A percentile compares a stretch with the other conserved stretches of the same genome.
Evolutionary conservation across 2,329 filamentous ascomycete species (phyloP).

Genomic region (Elsinoe arachidis): DNA sequence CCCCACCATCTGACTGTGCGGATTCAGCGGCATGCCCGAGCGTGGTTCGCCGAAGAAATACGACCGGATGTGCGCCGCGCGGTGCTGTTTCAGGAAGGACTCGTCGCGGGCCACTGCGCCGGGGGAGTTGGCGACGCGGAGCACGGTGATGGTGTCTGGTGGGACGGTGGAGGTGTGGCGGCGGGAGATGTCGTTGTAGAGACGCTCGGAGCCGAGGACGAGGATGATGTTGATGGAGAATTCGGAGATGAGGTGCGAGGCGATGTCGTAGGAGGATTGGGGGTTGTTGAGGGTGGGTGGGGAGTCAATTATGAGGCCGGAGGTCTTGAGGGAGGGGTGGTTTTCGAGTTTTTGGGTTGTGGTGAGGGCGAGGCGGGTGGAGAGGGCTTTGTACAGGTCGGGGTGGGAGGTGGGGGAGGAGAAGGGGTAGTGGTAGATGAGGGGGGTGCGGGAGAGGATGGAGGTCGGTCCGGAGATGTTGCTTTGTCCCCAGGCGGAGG

Average conservation of each 20-base stretch:
- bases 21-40: slow-evolving; percentile 59
- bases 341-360: slow-evolving; percentile 69
- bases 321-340: slow-evolving; percentile 59
- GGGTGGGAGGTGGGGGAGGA: slow-evolving; percentile 63
- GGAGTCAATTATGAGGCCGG: slow-evolving; percentile 81
- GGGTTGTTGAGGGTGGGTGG: slow-evolving; percentile 60
- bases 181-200: slow-evolving; percentile 65
- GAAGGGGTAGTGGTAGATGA: slow-evolving; percentile 83
- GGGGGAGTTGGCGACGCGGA: slow-evolving; percentile 75
- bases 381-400: slow-evolving; percentile 60
- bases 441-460: slow-evolving; percentile 81
- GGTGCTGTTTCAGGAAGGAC: slow-evolving; percentile 60
- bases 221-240: slow-evolving; percentile 67
- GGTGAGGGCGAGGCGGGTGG: slow-evolving; percentile 68
- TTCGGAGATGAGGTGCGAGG: slow-evolving; percentile 69
- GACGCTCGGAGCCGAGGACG: slow-evolving; percentile 67
- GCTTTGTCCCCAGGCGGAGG: slow-evolving; percentile 73
- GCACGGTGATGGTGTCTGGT: slow-evolving; percentile 60
- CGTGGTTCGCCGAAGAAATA: slow-evolving; percentile 81
- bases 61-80: slow-evolving; percentile 71
- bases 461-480: slow-evolving; percentile 84
- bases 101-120: slow-evolving; percentile 73
- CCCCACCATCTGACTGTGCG: slow-evolving; percentile 76
- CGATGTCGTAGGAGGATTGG: slow-evolving; percentile 60
- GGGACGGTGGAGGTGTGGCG: slow-evolving; percentile 47